These are phyloP conservation scores for Fomitopsis palustris DNA, from an alignment of 1,284 basidiomycete genomes.

Conservation along the genomic window DNA sequence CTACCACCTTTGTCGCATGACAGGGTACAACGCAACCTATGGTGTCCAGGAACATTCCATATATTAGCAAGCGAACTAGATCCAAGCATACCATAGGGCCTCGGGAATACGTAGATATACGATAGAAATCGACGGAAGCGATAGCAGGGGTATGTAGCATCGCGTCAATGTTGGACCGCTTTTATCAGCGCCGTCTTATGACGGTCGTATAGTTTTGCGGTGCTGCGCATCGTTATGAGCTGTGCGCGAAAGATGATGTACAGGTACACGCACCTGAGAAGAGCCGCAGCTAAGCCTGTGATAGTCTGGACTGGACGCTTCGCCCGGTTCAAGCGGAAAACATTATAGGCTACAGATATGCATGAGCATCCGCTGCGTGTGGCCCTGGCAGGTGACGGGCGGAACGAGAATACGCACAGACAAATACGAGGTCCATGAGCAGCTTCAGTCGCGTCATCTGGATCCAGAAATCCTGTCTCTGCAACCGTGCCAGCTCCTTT, in stretches of 20 bases:
- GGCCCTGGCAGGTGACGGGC: neutral
- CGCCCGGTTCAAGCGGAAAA: conserved; percentile 56
- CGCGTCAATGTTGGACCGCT: conserved; percentile 16
- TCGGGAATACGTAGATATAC: neutral
- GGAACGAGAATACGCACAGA: conserved; percentile 54
- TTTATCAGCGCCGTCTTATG: conserved; percentile 61
- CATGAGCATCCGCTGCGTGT: conserved; percentile 1
- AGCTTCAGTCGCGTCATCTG: conserved; percentile 66
- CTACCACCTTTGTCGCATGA: neutral
- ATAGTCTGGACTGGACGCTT: conserved; percentile 61
- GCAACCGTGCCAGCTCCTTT: conserved; percentile 63
- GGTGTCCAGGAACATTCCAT: neutral
- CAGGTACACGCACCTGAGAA: conserved; percentile 55
- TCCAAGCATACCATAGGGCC: neutral
- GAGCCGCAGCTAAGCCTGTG: conserved; percentile 62
- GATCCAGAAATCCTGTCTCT: conserved; percentile 72
- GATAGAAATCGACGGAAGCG: neutral
- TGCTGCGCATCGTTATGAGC: conserved; percentile 36
- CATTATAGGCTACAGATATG: conserved; percentile 43
- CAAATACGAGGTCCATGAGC: conserved; percentile 78
- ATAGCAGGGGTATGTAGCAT: neutral
- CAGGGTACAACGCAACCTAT: neutral
- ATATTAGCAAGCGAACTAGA: neutral
- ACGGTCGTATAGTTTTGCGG: conserved; percentile 66
- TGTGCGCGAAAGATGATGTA: neutral